These are phyloP conservation scores for Aphanomyces cochlioides DNA, from an alignment of 352 stramenopile species.

Conservation along the genomic window DNA sequence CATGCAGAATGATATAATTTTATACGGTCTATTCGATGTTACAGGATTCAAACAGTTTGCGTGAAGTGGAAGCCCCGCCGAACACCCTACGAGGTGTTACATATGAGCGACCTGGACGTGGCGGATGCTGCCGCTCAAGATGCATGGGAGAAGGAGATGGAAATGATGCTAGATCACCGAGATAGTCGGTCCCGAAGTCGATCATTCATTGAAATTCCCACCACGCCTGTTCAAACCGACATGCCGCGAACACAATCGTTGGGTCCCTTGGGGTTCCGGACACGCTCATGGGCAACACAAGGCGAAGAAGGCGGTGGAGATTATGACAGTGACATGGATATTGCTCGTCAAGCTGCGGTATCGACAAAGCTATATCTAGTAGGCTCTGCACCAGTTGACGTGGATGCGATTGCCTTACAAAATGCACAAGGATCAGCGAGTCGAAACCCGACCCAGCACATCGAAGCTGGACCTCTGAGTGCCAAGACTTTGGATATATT, in stretches of 20 bases:
- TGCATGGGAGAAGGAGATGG: slow-evolving; percentile 80
- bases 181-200: slow-evolving; percentile 65
- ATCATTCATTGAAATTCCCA: slow-evolving; percentile 44
- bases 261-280: neutral
- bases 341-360: slow-evolving; percentile 63
- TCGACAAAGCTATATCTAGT: slow-evolving; percentile 84
- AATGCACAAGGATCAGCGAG: slow-evolving; percentile 50
- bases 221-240: neutral
- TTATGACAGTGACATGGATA: slow-evolving; percentile 35
- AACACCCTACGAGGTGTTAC: slow-evolving; percentile 12
- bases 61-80: neutral
- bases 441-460: slow-evolving; percentile 70
- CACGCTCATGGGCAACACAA: slow-evolving; percentile 1
- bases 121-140: slow-evolving; percentile 43
- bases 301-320: slow-evolving; percentile 22
- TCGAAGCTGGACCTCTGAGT: slow-evolving; percentile 51
- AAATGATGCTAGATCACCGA: slow-evolving; percentile 62
- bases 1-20: neutral
- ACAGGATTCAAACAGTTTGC: neutral
- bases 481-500: slow-evolving; percentile 74
- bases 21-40: neutral
- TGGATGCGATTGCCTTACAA: slow-evolving; percentile 55
- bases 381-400: slow-evolving; percentile 72
- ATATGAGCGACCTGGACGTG: slow-evolving; percentile 39
- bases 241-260: slow-evolving; percentile 30